Evolutionary conservation across 116 monocot genomes (phyloP).

Genomic region (Trichopus zeylanicus): DNA sequence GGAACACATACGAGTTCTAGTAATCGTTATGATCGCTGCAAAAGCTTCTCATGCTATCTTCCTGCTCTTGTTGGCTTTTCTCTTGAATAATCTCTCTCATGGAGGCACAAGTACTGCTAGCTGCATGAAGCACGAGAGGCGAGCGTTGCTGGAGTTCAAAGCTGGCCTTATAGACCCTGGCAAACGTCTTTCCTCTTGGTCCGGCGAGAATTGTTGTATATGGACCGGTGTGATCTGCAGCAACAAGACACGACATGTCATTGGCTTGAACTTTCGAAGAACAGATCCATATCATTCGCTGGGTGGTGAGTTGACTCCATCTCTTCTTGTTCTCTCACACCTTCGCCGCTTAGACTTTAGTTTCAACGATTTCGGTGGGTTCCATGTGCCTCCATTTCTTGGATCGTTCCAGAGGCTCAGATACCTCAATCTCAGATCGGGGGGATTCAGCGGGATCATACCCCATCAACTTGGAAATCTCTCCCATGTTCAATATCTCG

Average conservation of each 20-base stretch:
- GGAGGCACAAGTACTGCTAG: too few species aligned
- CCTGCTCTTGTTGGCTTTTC: too few species aligned
- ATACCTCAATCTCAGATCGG: constrained; percentile 16
- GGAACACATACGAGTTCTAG: too few species aligned
- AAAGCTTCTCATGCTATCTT: too few species aligned
- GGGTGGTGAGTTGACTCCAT: constrained; percentile 18
- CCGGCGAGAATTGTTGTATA: constrained; percentile 17
- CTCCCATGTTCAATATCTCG: constrained; percentile 12
- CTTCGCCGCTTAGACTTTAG: constrained; percentile 16
- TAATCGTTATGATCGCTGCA: too few species aligned
- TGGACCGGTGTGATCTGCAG: constrained; percentile 18
- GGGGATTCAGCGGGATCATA: constrained; percentile 13
- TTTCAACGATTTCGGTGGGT: constrained; percentile 9
- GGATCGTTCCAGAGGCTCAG: constrained; percentile 11
- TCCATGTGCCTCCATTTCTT: constrained; percentile 16
- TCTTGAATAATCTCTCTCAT: too few species aligned
- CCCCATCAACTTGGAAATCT: constrained; percentile 30
- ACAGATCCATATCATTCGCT: not conserved
- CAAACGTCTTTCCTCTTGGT: constrained; percentile 23
- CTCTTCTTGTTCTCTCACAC: constrained; percentile 8
- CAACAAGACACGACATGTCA: constrained; percentile 16
- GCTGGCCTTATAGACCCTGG: constrained; percentile 10
- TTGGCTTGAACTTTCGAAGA: constrained; percentile 3
- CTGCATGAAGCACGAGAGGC: not conserved
- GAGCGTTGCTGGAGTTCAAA: constrained; percentile 25